Evolutionary conservation across 306 rosid genomes (phyloP).

Genomic region (Alnus glutinosa): DNA sequence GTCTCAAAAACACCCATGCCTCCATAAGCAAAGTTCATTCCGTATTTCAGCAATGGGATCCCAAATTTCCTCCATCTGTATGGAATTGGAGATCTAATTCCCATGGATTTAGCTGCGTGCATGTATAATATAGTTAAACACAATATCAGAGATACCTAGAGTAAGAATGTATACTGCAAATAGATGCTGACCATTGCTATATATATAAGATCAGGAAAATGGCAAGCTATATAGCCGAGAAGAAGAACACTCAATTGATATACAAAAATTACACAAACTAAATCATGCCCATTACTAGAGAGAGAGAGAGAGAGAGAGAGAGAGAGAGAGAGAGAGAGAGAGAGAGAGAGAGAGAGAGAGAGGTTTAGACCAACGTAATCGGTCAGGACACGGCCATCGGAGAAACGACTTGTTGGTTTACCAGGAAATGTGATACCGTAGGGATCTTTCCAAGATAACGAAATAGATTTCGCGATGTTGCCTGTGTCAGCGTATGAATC

Average conservation of each 20-base stretch:
- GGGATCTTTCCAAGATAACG: slow-evolving; percentile 38
- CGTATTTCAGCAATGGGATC: slow-evolving; percentile 11
- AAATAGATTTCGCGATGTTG: slow-evolving; percentile 27
- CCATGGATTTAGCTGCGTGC: background rate
- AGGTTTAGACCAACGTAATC: slow-evolving; percentile 49
- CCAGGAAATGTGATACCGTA: slow-evolving; percentile 55
- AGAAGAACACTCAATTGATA: background rate
- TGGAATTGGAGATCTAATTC: background rate
- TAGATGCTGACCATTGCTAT: too few species aligned
- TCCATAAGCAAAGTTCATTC: slow-evolving; percentile 57
- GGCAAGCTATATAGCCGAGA: too few species aligned
- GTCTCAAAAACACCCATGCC: slow-evolving; percentile 44
- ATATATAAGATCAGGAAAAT: too few species aligned
- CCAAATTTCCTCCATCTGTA: slow-evolving; percentile 1
- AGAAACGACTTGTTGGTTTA: slow-evolving; percentile 54
- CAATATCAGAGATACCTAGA: background rate
- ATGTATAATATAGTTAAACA: background rate
- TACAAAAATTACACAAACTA: background rate
- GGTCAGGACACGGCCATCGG: slow-evolving; percentile 53
- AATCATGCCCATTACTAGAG: background rate
- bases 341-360: too few species aligned
- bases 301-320: too few species aligned
- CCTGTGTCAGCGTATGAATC: slow-evolving; percentile 60
- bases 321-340: too few species aligned
- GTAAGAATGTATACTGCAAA: too few species aligned